Conservation (phyloP, 805 yeast species). For the Metschnikowia colocasiae region DNA sequence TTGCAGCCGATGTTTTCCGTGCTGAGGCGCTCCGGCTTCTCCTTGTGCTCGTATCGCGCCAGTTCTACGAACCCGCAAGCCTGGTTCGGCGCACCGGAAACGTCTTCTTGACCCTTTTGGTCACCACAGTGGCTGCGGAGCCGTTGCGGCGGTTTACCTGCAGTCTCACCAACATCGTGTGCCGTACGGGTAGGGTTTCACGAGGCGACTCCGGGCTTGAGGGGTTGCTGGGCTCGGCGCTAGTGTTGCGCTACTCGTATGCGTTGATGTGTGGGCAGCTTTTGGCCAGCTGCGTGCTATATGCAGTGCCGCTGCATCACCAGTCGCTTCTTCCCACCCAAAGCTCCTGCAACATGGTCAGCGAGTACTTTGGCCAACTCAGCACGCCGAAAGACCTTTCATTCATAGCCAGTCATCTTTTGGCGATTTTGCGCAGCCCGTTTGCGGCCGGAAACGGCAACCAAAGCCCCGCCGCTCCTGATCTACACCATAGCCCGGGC, state of each 20-base stretch:
- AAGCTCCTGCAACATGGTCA: constrained; percentile 45
- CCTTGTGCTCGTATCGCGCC: constrained; percentile 56
- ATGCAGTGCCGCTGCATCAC: constrained; percentile 50
- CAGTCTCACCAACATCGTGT: constrained; percentile 62
- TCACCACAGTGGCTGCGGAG: constrained; percentile 46
- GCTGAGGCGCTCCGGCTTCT: constrained; percentile 63
- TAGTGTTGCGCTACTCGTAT: constrained; percentile 43
- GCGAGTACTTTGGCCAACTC: constrained; percentile 50
- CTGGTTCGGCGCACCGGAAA: constrained; percentile 51
- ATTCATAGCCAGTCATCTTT: constrained; percentile 45
- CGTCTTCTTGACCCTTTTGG: constrained; percentile 54
- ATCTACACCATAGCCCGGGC: neutral
- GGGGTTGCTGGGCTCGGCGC: constrained; percentile 25
- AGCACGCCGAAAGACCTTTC: constrained; percentile 53
- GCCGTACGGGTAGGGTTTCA: constrained; percentile 45
- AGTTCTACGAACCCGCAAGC: constrained; percentile 49
- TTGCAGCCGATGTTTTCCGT: constrained; percentile 55
- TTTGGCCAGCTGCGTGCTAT: constrained; percentile 55
- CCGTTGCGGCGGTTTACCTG: constrained; percentile 54
- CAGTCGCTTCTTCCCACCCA: constrained; percentile 7
- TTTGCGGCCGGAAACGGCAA: constrained; percentile 1
- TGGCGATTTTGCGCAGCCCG: constrained; percentile 31
- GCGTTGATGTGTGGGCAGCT: constrained; percentile 60
- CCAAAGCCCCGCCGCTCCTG: neutral
- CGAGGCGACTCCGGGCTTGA: constrained; percentile 45